These are phyloP conservation scores for Fusarium nelsonii DNA, from an alignment of 2,329 filamentous ascomycete genomes.

Conservation along the genomic window DNA sequence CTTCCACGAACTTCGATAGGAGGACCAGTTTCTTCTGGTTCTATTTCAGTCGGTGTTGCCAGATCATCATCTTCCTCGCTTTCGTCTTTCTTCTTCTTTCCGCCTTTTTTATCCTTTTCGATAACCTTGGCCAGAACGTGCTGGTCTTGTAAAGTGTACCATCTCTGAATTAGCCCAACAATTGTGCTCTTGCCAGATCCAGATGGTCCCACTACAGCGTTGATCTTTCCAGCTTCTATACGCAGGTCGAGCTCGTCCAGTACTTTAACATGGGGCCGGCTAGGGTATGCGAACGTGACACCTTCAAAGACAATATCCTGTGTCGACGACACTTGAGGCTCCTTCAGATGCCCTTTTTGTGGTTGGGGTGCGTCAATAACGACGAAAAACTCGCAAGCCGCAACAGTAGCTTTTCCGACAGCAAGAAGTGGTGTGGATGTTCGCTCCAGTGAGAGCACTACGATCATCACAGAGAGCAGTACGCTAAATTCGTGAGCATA, in stretches of 20 bases:
- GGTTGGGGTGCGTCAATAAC: conserved; percentile 64
- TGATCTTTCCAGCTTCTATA: conserved; percentile 74
- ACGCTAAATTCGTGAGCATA: conserved; percentile 52
- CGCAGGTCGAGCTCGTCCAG: conserved; percentile 69
- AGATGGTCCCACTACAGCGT: conserved; percentile 79
- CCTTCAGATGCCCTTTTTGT: conserved; percentile 52
- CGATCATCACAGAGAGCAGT: conserved; percentile 69
- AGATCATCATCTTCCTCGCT: conserved; percentile 48
- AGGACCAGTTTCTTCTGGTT: conserved; percentile 56
- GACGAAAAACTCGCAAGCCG: conserved; percentile 69
- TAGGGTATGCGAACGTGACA: conserved; percentile 80
- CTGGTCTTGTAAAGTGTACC: conserved; percentile 73
- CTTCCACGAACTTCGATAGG: conserved; percentile 59
- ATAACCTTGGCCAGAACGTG: conserved; percentile 64
- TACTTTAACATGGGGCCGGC: conserved; percentile 72
- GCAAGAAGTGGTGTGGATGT: conserved; percentile 71
- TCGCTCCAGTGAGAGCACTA: conserved; percentile 68
- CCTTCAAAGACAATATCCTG: conserved; percentile 65
- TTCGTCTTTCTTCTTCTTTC: conserved; percentile 56
- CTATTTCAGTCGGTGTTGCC: conserved; percentile 48
- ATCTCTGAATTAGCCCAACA: conserved; percentile 76
- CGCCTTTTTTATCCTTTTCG: conserved; percentile 61
- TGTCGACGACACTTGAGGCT: conserved; percentile 54
- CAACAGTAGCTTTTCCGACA: conserved; percentile 67
- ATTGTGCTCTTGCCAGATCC: conserved; percentile 82